Base-by-base conservation (phyloP, 2,329 filamentous ascomycete genomes). In the Aureobasidium sp. region DNA sequence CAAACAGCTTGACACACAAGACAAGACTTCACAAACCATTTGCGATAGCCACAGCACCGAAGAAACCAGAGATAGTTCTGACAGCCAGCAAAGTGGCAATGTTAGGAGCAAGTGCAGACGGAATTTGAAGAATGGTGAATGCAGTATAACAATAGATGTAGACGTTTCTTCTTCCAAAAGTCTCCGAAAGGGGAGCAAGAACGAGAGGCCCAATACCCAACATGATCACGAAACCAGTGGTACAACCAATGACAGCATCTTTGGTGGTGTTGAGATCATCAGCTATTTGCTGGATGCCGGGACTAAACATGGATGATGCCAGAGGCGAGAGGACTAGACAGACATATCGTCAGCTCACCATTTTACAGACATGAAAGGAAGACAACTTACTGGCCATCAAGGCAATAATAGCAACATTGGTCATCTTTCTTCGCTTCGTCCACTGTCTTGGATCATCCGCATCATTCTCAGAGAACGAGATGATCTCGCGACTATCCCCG, bases 291-390 rank as follows among this genome's bases (percentile, higher is more conserved):
- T 72, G 68, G 58, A 81, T 81, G 1, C 78, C 79, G 0, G 79
- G 79, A 0, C 78, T 80, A 68, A 81, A 81, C 77, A 81, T 80
- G 42, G 75, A 78, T 25, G 74, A 77, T 1, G 77, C 78, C 25
- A 80, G 72, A 0, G 78, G 78, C 21, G 75, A 77, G 1, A 81
- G 64, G 41, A 81, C 73, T 76, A 45, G 1, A 11, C 10, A 45
- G 3, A 27, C n/a, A 27, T 36, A 32, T 57, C n/a, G 37, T 54
- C 27, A 54, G 37, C 37, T 9, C n/a, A 36, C 13, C 9, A 27
- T 15, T 11, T 29, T 27, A 30, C 15, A n/a, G 13, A 25, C 6
- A 45, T 8, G n/a, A 30, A 42, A 62, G 49, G 29, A 30, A 52
- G 29, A n/a, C 9, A 8, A 63, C 70, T 42, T 65, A 76, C 75